A percentile compares a stretch with the other conserved stretches of the same genome.
phyloP scores from a whole-genome alignment of 2,329 filamentous ascomycete genomes.

The Alternaria novae-zelandiae region DNA sequence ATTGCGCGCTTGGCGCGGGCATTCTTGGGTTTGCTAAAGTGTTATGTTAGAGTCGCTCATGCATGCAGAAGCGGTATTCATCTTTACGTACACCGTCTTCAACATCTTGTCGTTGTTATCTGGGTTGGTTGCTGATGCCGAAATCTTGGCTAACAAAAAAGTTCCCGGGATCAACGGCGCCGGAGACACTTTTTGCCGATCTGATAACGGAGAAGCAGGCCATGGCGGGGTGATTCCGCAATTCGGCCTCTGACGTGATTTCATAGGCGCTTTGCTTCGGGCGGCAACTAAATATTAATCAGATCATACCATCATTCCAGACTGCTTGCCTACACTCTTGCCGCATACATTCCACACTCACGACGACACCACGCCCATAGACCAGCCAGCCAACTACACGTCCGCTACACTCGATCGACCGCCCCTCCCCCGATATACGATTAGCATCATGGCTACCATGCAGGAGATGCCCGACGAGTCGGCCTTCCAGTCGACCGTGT shows the following conservation, averaged over 20 bases:
- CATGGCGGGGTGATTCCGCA: constrained; percentile 12
- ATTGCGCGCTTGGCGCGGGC: constrained; percentile 94
- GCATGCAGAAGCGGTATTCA: accelerated
- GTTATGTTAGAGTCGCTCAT: constrained; percentile 1
- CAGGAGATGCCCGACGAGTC: constrained; percentile 76
- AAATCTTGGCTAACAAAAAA: constrained; percentile 31
- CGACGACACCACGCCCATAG: not conserved
- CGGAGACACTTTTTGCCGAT: constrained; percentile 18
- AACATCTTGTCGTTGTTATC: constrained; percentile 32
- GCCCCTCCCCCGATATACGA: not conserved
- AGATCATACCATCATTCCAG: not conserved
- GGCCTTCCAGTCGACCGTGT: constrained; percentile 74
- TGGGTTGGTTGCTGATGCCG: constrained; percentile 16
- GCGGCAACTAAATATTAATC: constrained; percentile 16
- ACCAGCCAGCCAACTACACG: not conserved
- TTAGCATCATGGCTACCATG: constrained; percentile 59
- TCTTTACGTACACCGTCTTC: constrained; percentile 37
- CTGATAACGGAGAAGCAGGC: constrained; percentile 13
- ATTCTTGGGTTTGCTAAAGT: constrained; percentile 69
- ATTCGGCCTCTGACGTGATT: constrained; percentile 20
- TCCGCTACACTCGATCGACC: not conserved
- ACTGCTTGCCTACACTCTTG: not conserved
- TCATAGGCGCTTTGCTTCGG: not conserved
- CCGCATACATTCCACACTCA: not conserved
- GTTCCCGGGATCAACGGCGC: constrained; percentile 9